Evolutionary conservation across 805 yeast species (phyloP), one percentile per base, ranked within the genome.

Genomic region (Clavispora phyllophila): DNA sequence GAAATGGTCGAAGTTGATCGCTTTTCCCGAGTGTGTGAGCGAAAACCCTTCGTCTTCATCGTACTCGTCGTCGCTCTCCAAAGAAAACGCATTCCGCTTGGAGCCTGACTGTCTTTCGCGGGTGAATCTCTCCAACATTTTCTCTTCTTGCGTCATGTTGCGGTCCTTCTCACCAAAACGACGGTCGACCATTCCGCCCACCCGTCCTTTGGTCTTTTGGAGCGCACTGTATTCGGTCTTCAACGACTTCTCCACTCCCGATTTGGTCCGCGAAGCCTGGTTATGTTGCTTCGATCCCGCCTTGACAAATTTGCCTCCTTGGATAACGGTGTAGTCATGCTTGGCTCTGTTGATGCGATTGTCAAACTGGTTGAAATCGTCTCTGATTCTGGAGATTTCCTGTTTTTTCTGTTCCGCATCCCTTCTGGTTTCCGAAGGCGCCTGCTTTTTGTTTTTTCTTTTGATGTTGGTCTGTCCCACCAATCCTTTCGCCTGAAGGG

Each of bases 111-210:
- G 95, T 59, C 86, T 76, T 68, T 91, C 98, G 43, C 83, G 79
- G 4, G 96, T 87, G 69, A 88, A 93, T 68, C 99, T 81, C 58
- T 85, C 96, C 65, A 93, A 76, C 96, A 89, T 89, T 62, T 85
- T 87, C 53, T 93, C 96, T 63, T 93, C 98, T 10, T 81, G 81
- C n/a, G 84, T 77, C 70, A 93, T 57, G 37, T 70, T 62, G 37
- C 55, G 52, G 62, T 87, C 83, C 49, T 78, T 76, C 58, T 93
- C 99, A 60, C 99, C 99, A 62, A 93, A 91, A 65, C 96, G 79
- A 51, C 89, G 76, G 69, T 93, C 99, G 2, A 80, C 62, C 12
- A 93, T 57, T 2, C 87, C 87, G 40, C 97, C 96, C 29, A 73
- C 79, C 60, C 77, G 85, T 51, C 87, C 85, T 55, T 81, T 79